Percentiles rank a stretch among this genome's conserved stretches.
Conservation (phyloP, 495 filamentous ascomycete species). For the Amphirosellinia nigrospora region DNA sequence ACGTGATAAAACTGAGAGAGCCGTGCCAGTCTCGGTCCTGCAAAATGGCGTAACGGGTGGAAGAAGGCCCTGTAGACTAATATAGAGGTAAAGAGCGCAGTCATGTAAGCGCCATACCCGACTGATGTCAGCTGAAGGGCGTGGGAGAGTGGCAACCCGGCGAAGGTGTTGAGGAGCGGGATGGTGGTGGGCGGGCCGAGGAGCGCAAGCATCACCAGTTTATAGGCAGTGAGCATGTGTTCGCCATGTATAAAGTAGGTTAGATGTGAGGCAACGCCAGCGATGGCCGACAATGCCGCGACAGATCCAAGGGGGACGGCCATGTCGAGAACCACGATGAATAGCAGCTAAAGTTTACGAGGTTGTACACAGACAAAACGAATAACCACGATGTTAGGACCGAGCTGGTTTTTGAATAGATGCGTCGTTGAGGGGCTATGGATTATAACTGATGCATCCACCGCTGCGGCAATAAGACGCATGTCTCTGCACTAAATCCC, state of each 20-base stretch:
- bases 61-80: slow-evolving; percentile 53
- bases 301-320: slow-evolving; percentile 2
- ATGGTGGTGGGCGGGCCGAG: slow-evolving; percentile 5
- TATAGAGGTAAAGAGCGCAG: slow-evolving; percentile 52
- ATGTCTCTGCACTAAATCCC: slow-evolving; percentile 2
- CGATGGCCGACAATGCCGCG: slow-evolving; percentile 6
- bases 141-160: neutral
- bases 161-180: slow-evolving; percentile 6
- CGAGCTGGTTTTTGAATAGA: slow-evolving; percentile 13
- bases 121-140: slow-evolving; percentile 19
- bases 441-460: neutral
- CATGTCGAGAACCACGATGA: slow-evolving; percentile 5
- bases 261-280: slow-evolving; percentile 21
- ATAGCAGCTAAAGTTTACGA: neutral
- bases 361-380: neutral
- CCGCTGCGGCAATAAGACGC: slow-evolving; percentile 4
- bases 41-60: slow-evolving; percentile 53
- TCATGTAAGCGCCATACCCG: slow-evolving; percentile 35
- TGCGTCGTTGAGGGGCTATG: slow-evolving; percentile 11
- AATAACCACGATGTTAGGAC: neutral
- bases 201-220: slow-evolving; percentile 8
- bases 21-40: slow-evolving; percentile 49
- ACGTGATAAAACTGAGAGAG: slow-evolving; percentile 45
- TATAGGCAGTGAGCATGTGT: slow-evolving; percentile 25
- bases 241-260: slow-evolving; percentile 34